Evolutionary conservation across 306 rosid genomes (phyloP).

Genomic region (Parietaria judaica): DNA sequence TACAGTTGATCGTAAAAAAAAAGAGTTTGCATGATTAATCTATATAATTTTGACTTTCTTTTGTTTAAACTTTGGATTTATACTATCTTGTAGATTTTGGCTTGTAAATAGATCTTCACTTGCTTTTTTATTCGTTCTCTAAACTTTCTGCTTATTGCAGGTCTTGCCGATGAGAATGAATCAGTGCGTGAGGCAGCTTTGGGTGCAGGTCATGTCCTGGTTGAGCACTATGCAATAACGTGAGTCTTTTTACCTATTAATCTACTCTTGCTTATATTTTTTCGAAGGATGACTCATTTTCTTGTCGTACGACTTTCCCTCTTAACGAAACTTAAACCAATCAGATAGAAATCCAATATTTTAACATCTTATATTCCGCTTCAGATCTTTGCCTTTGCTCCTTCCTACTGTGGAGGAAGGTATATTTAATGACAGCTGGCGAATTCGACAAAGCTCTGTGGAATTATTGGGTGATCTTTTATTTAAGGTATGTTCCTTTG

Average conservation of each 20-base stretch:
- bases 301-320: no score
- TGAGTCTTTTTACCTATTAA: conserved; percentile 30
- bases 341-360: background rate
- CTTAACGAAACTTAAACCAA: no score
- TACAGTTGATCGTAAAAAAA: background rate
- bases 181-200: conserved; percentile 97
- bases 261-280: background rate
- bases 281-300: background rate
- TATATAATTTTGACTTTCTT: no score
- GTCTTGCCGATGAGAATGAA: conserved; percentile 99
- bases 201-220: conserved; percentile 96
- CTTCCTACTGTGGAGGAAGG: conserved; percentile 99
- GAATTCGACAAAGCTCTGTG: conserved; percentile 94
- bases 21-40: no score
- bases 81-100: background rate
- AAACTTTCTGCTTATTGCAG: conserved; percentile 25
- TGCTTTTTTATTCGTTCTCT: background rate
- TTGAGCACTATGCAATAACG: conserved; percentile 96
- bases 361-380: background rate
- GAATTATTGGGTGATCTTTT: conserved; percentile 93
- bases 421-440: conserved; percentile 92
- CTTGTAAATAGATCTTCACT: background rate
- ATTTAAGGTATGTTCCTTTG: conserved; percentile 58
- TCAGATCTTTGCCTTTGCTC: conserved; percentile 87
- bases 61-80: no score